These are phyloP conservation scores for Mesembryanthemum crystallinum DNA, from an alignment of 148 eudicot species.

Conservation along the genomic window DNA sequence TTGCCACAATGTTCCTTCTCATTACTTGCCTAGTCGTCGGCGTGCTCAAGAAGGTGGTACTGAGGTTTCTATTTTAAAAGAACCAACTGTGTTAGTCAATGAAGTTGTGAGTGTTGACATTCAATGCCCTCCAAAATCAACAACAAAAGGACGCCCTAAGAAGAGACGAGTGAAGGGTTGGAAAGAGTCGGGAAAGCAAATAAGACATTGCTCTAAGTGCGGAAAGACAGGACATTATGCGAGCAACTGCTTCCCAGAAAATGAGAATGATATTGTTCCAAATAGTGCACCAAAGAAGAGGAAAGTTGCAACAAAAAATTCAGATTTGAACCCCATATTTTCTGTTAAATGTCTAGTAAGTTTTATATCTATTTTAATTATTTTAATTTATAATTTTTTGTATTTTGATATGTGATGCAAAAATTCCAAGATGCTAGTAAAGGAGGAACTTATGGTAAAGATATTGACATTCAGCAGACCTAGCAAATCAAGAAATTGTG, in stretches of 20 bases:
- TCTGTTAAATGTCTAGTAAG: no score
- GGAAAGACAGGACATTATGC: not conserved
- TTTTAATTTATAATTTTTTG: no score
- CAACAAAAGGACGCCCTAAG: slow-evolving; percentile 8
- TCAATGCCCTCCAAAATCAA: slow-evolving; percentile 8
- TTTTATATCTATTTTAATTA: no score
- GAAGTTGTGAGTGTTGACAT: no score
- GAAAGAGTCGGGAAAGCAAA: slow-evolving; percentile 8
- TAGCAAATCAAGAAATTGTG: no score
- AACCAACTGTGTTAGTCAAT: no score
- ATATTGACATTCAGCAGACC: no score
- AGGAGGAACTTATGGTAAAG: no score
- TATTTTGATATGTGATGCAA: no score
- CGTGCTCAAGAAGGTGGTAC: not conserved
- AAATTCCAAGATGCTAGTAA: no score
- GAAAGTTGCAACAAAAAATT: not conserved
- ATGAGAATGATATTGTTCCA: no score
- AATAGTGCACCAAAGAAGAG: not conserved
- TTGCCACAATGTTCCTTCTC: not conserved
- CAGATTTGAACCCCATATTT: not conserved
- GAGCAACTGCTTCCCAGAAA: no score
- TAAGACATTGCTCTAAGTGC: slow-evolving; percentile 4
- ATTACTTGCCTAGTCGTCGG: not conserved
- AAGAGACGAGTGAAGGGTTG: not conserved
- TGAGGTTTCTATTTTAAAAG: not conserved